These are phyloP conservation scores for Leccinum sublutescens DNA, from an alignment of 768 basidiomycete species.

Conservation along the genomic window DNA sequence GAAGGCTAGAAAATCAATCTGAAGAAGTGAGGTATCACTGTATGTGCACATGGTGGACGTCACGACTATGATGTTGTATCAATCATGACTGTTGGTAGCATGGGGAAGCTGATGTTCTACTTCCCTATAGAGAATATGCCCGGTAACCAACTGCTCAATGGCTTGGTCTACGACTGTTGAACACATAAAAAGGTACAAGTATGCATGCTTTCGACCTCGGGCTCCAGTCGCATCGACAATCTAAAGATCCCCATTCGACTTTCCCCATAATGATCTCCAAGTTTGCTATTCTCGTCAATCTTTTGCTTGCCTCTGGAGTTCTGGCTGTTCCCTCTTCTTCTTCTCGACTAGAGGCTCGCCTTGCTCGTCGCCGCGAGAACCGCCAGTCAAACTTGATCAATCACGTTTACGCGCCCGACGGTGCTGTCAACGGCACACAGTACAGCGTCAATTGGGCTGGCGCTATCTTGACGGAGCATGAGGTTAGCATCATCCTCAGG, in stretches of 20 bases:
- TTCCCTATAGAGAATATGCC: neutral
- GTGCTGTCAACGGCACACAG: neutral
- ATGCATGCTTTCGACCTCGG: neutral
- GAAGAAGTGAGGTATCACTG: neutral
- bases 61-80: neutral
- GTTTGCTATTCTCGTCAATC: neutral
- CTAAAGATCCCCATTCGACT: neutral
- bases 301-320: neutral
- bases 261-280: neutral
- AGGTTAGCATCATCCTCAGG: no score
- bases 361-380: no score
- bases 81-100: neutral
- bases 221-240: neutral
- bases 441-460: slow-evolving; percentile 24
- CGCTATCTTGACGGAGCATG: no score
- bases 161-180: neutral
- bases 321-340: neutral
- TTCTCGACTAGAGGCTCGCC: no score
- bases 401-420: neutral
- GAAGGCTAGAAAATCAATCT: neutral
- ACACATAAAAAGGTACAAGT: neutral
- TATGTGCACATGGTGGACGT: neutral
- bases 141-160: neutral
- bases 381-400: neutral
- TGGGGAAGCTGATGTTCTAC: neutral